A percentile compares a stretch with the other conserved stretches of the same genome.
Evolutionary conservation across 768 basidiomycete genomes (phyloP).

Genomic region (Auricularia sp.): DNA sequence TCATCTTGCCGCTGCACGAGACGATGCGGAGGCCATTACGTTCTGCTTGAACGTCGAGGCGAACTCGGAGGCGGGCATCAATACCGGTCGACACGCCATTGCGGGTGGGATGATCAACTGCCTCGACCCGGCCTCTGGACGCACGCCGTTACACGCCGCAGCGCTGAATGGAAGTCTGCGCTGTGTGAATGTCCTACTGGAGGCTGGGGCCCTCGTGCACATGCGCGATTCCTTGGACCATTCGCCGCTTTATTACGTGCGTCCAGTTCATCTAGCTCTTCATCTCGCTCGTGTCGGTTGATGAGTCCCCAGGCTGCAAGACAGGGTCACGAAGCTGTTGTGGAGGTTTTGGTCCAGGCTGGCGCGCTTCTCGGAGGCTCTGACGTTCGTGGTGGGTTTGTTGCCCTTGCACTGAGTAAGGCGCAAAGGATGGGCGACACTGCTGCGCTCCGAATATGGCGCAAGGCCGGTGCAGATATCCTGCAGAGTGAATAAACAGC

Average conservation of each 20-base stretch:
- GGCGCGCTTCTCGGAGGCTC: slow-evolving; percentile 66
- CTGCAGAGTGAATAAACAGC: background rate
- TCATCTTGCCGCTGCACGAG: slow-evolving; percentile 63
- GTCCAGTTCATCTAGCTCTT: slow-evolving; percentile 1
- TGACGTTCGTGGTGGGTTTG: slow-evolving; percentile 52
- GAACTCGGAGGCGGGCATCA: slow-evolving; percentile 15
- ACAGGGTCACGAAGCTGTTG: slow-evolving; percentile 50
- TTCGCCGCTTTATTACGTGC: slow-evolving; percentile 73
- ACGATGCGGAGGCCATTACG: slow-evolving; percentile 52
- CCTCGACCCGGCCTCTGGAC: slow-evolving; percentile 56
- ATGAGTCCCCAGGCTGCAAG: slow-evolving; percentile 51
- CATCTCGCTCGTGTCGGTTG: slow-evolving; percentile 1
- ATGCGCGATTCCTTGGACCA: slow-evolving; percentile 71
- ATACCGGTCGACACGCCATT: slow-evolving; percentile 24
- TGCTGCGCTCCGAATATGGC: slow-evolving; percentile 41
- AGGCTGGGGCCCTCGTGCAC: slow-evolving; percentile 74
- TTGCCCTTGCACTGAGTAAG: slow-evolving; percentile 32
- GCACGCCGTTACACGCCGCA: slow-evolving; percentile 71
- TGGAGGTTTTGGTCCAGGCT: slow-evolving; percentile 54
- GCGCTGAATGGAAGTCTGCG: slow-evolving; percentile 51
- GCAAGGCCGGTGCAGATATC: slow-evolving; percentile 33
- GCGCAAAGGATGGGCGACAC: slow-evolving; percentile 33
- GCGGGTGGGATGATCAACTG: slow-evolving; percentile 66
- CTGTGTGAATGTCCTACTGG: slow-evolving; percentile 40
- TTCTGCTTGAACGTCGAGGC: slow-evolving; percentile 39